Evolutionary conservation across 2,329 filamentous ascomycete species (phyloP).

Genomic region (Aureobasidium sp.): DNA sequence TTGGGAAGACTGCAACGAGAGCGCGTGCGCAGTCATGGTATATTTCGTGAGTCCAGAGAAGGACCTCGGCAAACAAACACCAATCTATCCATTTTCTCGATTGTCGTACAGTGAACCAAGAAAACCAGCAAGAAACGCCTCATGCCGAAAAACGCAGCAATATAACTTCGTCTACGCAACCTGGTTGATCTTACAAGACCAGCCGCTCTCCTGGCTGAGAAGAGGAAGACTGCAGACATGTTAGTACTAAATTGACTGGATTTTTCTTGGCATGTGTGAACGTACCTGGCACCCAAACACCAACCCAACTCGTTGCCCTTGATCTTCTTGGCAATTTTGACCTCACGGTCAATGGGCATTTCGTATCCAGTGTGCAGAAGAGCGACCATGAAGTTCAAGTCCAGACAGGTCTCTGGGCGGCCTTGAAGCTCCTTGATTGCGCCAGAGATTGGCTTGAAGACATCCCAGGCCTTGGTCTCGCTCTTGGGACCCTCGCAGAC

Average conservation of each 20-base stretch:
- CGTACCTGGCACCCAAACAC: slow-evolving; percentile 93
- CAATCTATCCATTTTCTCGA: not conserved
- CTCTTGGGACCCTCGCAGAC: slow-evolving; percentile 82
- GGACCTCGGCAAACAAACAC: not conserved
- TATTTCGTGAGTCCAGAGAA: too few species aligned
- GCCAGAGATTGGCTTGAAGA: slow-evolving; percentile 68
- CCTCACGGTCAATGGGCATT: slow-evolving; percentile 92
- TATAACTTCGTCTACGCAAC: slow-evolving; percentile 33
- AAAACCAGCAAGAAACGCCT: not conserved
- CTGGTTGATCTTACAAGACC: slow-evolving; percentile 81
- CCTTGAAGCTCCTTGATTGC: slow-evolving; percentile 74
- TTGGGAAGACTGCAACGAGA: not conserved
- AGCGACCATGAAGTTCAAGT: slow-evolving; percentile 93
- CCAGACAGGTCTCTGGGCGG: slow-evolving; percentile 85
- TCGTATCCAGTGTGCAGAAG: slow-evolving; percentile 93
- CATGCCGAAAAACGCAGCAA: not conserved
- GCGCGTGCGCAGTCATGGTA: too few species aligned
- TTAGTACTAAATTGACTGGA: slow-evolving; percentile 32
- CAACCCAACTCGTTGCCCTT: slow-evolving; percentile 94
- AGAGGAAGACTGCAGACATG: slow-evolving; percentile 63
- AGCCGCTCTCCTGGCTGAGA: slow-evolving; percentile 73
- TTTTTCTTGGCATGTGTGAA: slow-evolving; percentile 13
- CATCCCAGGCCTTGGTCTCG: slow-evolving; percentile 62
- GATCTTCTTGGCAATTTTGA: slow-evolving; percentile 98
- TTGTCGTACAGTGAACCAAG: not conserved